Conservation (phyloP, 805 yeast species). For the Pichia phayaonensis region DNA sequence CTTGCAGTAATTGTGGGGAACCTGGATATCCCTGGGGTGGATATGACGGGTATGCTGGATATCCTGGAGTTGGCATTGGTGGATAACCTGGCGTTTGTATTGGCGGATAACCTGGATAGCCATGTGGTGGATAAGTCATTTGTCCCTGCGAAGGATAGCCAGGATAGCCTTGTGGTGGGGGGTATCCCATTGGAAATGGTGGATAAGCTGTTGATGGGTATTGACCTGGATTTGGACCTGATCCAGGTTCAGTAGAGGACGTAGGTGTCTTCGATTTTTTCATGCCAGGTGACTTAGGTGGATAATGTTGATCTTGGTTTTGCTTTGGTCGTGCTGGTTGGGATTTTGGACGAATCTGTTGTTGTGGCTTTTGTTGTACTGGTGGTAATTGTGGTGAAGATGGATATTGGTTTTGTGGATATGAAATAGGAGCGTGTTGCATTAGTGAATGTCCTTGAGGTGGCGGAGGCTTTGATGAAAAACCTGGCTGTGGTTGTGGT, state of each 20-base stretch:
- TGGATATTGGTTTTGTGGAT: not conserved
- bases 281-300: not conserved
- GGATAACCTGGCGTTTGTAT: not conserved
- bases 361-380: not conserved
- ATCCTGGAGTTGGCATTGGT: not conserved
- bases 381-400: not conserved
- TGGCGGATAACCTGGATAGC: not conserved
- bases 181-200: not conserved
- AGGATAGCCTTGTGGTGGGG: not conserved
- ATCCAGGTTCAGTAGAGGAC: not conserved
- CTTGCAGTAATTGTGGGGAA: not conserved
- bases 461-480: not conserved
- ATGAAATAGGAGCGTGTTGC: not conserved
- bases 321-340: not conserved
- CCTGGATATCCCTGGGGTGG: not conserved
- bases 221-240: not conserved
- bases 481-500: not conserved
- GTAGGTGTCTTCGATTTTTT: not conserved
- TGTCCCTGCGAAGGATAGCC: not conserved
- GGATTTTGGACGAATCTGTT: not conserved
- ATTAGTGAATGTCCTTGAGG: not conserved
- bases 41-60: not conserved
- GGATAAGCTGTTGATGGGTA: slow-evolving; percentile 1
- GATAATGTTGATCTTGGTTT: not conserved
- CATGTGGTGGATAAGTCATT: not conserved